phyloP scores from a whole-genome alignment of 2,329 filamentous ascomycete species.

The Rutstroemia sp. region DNA sequence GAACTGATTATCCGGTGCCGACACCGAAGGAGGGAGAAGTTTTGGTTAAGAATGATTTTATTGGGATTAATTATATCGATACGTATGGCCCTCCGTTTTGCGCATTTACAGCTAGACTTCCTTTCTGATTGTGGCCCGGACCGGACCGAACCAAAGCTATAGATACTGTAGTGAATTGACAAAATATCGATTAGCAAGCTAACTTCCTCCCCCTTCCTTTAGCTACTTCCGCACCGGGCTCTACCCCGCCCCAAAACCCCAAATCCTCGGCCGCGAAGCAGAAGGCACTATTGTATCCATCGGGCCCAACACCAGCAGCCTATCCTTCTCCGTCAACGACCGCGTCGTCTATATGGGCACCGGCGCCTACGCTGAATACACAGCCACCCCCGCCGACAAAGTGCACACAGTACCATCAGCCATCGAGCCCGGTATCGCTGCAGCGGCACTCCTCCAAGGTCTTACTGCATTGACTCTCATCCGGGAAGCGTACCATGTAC shows the following conservation, averaged over 20 bases:
- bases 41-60: constrained; percentile 71
- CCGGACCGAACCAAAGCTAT: no score
- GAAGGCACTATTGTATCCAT: constrained; percentile 62
- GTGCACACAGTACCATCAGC: constrained; percentile 57
- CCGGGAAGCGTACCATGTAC: constrained; percentile 63
- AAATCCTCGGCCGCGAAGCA: constrained; percentile 74
- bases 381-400: constrained; percentile 43
- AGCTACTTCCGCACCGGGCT: constrained; percentile 85
- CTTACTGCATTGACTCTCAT: constrained; percentile 76
- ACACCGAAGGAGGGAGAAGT: constrained; percentile 59
- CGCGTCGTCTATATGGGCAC: constrained; percentile 61
- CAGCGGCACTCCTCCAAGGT: constrained; percentile 68
- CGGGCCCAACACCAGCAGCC: constrained; percentile 40
- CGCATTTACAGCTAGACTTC: not conserved
- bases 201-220: not conserved
- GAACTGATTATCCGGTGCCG: constrained; percentile 64
- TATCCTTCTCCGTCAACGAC: constrained; percentile 54
- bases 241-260: constrained; percentile 65
- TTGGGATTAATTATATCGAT: constrained; percentile 86
- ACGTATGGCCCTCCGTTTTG: constrained; percentile 37
- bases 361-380: constrained; percentile 50
- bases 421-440: constrained; percentile 54
- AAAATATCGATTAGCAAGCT: not conserved
- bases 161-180: no score
- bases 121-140: not conserved